Evolutionary conservation across 2,329 filamentous ascomycete species (phyloP).

Genomic region (Exophiala dermatitidis): DNA sequence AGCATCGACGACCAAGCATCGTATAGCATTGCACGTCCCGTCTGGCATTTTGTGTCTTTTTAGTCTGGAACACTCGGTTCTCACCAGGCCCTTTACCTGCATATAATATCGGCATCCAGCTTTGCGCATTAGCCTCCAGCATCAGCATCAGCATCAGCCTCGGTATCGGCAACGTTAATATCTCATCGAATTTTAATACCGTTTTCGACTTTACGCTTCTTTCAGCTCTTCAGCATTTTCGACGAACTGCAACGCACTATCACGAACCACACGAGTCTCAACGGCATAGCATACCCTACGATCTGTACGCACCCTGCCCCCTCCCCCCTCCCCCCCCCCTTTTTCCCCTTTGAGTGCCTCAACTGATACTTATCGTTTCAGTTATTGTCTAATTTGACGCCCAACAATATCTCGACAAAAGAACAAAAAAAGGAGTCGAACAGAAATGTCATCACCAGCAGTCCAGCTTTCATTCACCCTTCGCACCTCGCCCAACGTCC

Average conservation of each 20-base stretch:
- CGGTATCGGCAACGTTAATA: conserved; percentile 5
- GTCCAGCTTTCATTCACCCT: conserved; percentile 94
- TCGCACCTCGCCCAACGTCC: conserved; percentile 90
- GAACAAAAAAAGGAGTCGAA: not conserved
- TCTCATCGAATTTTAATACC: conserved; percentile 5
- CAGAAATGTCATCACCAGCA: conserved; percentile 45
- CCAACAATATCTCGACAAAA: not conserved
- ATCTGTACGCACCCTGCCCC: conserved; percentile 1
- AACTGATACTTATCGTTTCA: no score
- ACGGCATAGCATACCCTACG: conserved; percentile 15
- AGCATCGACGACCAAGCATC: not conserved
- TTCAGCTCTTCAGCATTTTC: conserved; percentile 19
- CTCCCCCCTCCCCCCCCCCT: not conserved
- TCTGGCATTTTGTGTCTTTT: not conserved
- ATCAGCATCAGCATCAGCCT: not conserved
- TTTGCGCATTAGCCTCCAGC: no score
- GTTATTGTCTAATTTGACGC: not conserved
- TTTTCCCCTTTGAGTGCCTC: no score
- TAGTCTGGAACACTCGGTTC: not conserved
- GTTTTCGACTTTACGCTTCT: not conserved
- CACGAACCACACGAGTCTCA: conserved; percentile 16
- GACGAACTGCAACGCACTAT: conserved; percentile 12
- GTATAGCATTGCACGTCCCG: not conserved
- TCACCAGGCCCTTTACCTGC: conserved; percentile 12
- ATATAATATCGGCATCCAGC: not conserved